A percentile compares a stretch with the other conserved stretches of the same genome.
phyloP scores from a whole-genome alignment of 805 yeast species.

The Priceomyces melissophilus region DNA sequence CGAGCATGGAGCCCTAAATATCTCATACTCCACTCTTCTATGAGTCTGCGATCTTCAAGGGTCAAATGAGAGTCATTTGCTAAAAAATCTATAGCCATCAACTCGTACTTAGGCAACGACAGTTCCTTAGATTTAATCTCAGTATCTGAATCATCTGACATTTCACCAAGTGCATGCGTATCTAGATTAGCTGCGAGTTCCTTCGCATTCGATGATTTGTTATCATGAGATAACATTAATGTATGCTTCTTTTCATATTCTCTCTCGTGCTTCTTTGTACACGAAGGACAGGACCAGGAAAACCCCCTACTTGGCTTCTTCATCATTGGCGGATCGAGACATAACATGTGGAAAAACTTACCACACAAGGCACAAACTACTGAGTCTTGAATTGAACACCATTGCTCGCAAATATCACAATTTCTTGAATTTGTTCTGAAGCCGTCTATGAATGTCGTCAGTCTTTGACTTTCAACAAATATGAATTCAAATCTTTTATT shows the following conservation, averaged over 20 bases:
- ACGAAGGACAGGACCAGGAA: conserved; percentile 84
- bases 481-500: conserved; percentile 67
- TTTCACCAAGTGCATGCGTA: conserved; percentile 7
- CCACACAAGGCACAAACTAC: conserved; percentile 79
- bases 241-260: conserved; percentile 37
- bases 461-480: conserved; percentile 67
- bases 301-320: conserved; percentile 83
- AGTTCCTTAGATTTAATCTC: conserved; percentile 4
- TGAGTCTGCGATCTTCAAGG: conserved; percentile 45
- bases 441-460: conserved; percentile 57
- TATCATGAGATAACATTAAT: conserved; percentile 41
- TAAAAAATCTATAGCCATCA: conserved; percentile 52
- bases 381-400: conserved; percentile 73
- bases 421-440: conserved; percentile 52
- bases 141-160: conserved; percentile 9
- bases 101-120: conserved; percentile 51
- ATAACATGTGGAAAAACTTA: conserved; percentile 69
- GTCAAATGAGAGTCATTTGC: conserved; percentile 40
- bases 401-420: conserved; percentile 76
- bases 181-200: conserved; percentile 26
- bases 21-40: conserved; percentile 80
- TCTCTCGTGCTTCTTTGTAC: conserved; percentile 58
- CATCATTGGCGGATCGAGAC: conserved; percentile 79
- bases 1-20: conserved; percentile 74
- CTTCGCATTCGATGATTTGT: conserved; percentile 35